phyloP scores from a whole-genome alignment of 306 rosid species.

The Cotoneaster glaucophyllus region DNA sequence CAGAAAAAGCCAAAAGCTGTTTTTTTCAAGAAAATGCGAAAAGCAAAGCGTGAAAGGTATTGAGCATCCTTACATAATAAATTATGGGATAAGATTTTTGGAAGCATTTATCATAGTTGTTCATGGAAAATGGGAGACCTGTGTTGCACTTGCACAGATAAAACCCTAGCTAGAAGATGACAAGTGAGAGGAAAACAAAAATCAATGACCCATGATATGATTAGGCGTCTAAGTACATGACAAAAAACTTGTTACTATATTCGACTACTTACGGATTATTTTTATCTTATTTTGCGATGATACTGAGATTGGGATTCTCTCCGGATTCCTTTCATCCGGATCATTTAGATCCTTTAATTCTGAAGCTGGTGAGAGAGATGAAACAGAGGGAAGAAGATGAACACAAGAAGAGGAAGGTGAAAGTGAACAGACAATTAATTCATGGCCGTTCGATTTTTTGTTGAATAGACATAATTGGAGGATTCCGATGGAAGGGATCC shows the following conservation, averaged over 20 bases:
- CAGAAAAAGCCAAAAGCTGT: conserved; percentile 38
- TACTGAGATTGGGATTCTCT: neutral
- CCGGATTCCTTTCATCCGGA: no score
- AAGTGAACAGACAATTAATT: no score
- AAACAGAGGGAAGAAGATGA: no score
- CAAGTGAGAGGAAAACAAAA: conserved; percentile 21
- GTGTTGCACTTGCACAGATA: neutral
- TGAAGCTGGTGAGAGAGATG: no score
- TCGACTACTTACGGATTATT: conserved; percentile 31
- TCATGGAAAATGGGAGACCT: neutral
- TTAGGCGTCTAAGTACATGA: conserved; percentile 20
- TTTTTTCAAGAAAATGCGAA: conserved; percentile 14
- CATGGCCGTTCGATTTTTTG: no score
- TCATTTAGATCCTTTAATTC: no score
- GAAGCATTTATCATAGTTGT: neutral
- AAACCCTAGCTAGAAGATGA: conserved; percentile 13
- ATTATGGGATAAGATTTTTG: conserved; percentile 1
- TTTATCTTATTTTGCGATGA: neutral
- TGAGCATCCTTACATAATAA: neutral
- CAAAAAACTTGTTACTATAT: conserved; percentile 22
- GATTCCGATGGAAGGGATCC: no score
- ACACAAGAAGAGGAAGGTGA: no score
- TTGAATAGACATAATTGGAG: no score
- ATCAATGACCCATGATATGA: conserved; percentile 23
- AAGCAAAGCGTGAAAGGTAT: conserved; percentile 23